These are phyloP conservation scores for Salvia rosmarinus DNA, from an alignment of 257 asterid genomes.

Conservation along the genomic window DNA sequence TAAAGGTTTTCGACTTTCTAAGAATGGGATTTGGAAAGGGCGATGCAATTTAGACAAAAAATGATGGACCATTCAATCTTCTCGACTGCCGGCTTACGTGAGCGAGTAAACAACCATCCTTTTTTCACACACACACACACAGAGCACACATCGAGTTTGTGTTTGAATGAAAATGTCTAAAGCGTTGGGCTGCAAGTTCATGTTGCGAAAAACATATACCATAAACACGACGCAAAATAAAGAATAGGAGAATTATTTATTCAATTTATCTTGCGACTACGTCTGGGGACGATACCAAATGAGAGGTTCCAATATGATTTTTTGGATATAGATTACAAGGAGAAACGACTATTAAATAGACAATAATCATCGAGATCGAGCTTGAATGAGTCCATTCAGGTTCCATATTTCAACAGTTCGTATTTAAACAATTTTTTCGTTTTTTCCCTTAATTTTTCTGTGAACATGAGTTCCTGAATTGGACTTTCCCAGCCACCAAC, in stretches of 20 bases:
- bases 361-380: too few species aligned
- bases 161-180: conserved; percentile 33
- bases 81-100: conserved; percentile 50
- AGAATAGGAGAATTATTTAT: too few species aligned
- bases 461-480: conserved; percentile 41
- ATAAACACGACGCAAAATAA: neutral
- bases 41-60: neutral
- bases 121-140: neutral
- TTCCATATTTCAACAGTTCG: too few species aligned
- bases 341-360: too few species aligned
- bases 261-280: too few species aligned
- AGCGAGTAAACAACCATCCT: conserved; percentile 34
- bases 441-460: neutral
- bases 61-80: conserved; percentile 43
- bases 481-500: conserved; percentile 42
- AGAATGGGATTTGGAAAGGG: neutral
- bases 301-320: too few species aligned
- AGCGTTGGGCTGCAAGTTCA: conserved; percentile 35
- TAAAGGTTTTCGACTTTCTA: neutral
- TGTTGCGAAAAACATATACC: conserved; percentile 37
- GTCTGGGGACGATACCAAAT: too few species aligned
- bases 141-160: neutral
- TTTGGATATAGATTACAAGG: too few species aligned
- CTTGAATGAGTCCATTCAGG: too few species aligned
- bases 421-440: conserved; percentile 21